Evolutionary conservation across 1,139 yeast genomes (phyloP).

Genomic region (Yamadazyma diddensiae): DNA sequence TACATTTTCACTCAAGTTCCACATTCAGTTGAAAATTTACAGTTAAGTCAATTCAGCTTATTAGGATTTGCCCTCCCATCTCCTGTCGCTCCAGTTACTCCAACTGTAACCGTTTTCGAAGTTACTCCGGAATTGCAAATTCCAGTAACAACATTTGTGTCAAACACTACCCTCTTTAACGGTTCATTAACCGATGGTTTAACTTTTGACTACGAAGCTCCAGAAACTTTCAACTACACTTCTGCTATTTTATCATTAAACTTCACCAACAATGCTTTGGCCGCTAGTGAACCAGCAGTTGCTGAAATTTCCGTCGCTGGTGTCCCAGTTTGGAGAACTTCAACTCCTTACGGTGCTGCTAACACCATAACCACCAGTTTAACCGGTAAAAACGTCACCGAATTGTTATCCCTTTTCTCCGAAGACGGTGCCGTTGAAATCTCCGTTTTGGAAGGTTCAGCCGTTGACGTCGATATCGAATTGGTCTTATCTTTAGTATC

Average conservation of each 20-base stretch:
- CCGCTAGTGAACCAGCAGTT: constrained; percentile 14
- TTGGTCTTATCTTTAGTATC: constrained; percentile 19
- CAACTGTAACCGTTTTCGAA: constrained; percentile 19
- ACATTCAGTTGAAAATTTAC: background rate
- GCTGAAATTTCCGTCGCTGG: constrained; percentile 20
- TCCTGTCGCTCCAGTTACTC: constrained; percentile 12
- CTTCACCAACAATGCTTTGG: constrained; percentile 17
- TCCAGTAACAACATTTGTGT: constrained; percentile 11
- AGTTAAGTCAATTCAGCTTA: background rate
- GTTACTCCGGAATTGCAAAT: constrained; percentile 13
- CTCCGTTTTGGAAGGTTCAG: constrained; percentile 18
- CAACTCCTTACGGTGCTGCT: constrained; percentile 18
- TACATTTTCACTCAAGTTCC: background rate
- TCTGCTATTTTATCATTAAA: constrained; percentile 22
- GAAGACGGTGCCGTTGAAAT: constrained; percentile 13
- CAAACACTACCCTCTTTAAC: constrained; percentile 15
- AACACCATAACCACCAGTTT: constrained; percentile 17
- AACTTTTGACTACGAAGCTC: constrained; percentile 15
- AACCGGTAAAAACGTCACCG: constrained; percentile 21
- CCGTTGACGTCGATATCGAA: constrained; percentile 13
- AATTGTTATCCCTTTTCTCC: constrained; percentile 17
- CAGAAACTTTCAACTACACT: constrained; percentile 18
- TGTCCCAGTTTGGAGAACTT: constrained; percentile 24
- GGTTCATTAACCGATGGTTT: constrained; percentile 14
- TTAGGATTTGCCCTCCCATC: too few relatives aligned